Evolutionary conservation across 2,329 filamentous ascomycete genomes (phyloP).

Genomic region (Talaromyces sp.): DNA sequence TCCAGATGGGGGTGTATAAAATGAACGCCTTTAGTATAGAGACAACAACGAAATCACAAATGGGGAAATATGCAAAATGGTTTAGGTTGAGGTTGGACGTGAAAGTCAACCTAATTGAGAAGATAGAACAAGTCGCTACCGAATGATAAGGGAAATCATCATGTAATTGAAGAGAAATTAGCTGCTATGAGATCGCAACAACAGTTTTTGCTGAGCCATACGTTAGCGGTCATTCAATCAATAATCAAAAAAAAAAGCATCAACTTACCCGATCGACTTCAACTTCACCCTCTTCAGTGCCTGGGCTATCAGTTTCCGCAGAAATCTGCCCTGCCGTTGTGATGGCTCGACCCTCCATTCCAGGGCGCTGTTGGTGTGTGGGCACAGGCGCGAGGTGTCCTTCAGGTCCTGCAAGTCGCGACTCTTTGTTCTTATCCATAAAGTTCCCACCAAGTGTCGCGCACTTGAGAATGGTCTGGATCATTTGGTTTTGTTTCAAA

Average conservation of each 20-base stretch:
- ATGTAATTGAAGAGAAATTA: conserved; percentile 22
- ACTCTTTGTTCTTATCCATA: conserved; percentile 43
- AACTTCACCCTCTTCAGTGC: conserved; percentile 60
- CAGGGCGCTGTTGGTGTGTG: conserved; percentile 46
- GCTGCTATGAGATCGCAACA: conserved; percentile 50
- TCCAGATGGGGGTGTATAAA: background rate
- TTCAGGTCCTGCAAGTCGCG: conserved; percentile 39
- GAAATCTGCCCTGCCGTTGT: conserved; percentile 62
- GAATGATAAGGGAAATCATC: conserved; percentile 2
- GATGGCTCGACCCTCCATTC: conserved; percentile 61
- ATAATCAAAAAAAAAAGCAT: background rate
- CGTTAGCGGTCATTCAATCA: background rate
- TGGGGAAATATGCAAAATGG: conserved; percentile 12
- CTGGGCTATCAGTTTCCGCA: conserved; percentile 58
- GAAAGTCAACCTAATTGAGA: background rate
- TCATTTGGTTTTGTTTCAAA: conserved; percentile 92
- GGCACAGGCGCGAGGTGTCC: conserved; percentile 31
- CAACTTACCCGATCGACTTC: conserved; percentile 54
- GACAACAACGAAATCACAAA: conserved; percentile 1
- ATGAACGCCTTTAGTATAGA: background rate
- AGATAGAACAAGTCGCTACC: conserved; percentile 3
- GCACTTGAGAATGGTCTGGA: conserved; percentile 96
- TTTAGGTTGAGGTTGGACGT: background rate
- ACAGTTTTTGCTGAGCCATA: conserved; percentile 30
- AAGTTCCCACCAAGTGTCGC: conserved; percentile 70